Conservation (phyloP, 2,329 filamentous ascomycete genomes). For the Fusarium annulatum region DNA sequence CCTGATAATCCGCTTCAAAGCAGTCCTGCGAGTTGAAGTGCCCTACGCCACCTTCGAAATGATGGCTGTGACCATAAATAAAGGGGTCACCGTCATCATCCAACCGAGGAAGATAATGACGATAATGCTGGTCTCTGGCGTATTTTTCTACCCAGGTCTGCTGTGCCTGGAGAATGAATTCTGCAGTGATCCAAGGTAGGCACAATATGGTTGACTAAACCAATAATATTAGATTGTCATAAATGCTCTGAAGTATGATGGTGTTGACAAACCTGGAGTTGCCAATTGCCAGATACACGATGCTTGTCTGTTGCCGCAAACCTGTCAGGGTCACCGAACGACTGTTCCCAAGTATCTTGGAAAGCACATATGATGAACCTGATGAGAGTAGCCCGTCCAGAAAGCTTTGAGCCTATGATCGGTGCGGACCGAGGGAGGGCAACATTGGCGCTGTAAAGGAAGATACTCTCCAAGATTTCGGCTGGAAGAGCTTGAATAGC, state of each 20-base stretch:
- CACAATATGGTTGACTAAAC: constrained; percentile 56
- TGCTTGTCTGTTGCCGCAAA: constrained; percentile 1
- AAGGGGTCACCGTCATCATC: constrained; percentile 17
- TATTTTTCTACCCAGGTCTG: constrained; percentile 58
- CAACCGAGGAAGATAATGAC: constrained; percentile 46
- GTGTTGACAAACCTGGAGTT: constrained; percentile 56
- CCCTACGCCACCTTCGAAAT: constrained; percentile 38
- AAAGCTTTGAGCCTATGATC: constrained; percentile 60
- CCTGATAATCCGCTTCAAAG: constrained; percentile 53
- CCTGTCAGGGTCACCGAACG: constrained; percentile 47
- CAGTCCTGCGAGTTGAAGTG: constrained; percentile 50
- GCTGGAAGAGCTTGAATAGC: constrained; percentile 56
- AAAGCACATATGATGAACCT: constrained; percentile 53
- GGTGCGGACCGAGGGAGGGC: constrained; percentile 58
- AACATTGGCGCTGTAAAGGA: constrained; percentile 61
- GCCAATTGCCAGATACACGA: constrained; percentile 50
- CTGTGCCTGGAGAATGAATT: constrained; percentile 60
- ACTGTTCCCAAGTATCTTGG: constrained; percentile 53
- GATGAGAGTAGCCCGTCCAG: constrained; percentile 52
- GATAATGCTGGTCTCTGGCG: constrained; percentile 49
- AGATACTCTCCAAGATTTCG: constrained; percentile 65
- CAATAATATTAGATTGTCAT: constrained; percentile 6
- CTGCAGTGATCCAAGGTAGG: constrained; percentile 58
- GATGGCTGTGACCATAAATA: constrained; percentile 25
- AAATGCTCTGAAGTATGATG: background rate